These are phyloP conservation scores for Cinnamomum micranthum DNA, from an alignment of 164 flowering plant species.

Conservation along the genomic window DNA sequence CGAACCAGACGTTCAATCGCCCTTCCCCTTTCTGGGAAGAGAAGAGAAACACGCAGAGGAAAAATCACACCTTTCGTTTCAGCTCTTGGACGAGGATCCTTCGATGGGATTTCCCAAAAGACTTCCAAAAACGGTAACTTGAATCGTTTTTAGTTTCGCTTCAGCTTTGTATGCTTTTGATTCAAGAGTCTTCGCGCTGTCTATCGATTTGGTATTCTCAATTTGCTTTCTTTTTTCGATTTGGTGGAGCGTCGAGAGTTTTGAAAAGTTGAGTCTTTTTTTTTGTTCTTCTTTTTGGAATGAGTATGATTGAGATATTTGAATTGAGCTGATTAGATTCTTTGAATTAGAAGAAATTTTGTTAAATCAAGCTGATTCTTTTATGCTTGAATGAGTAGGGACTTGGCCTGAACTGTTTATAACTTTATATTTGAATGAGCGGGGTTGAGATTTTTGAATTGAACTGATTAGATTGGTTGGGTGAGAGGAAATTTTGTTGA, in stretches of 20 bases:
- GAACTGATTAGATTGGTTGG: no score
- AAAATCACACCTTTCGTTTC: not conserved
- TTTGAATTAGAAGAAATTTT: no score
- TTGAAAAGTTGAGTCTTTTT: not conserved
- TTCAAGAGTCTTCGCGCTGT: not conserved
- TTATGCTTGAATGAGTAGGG: no score
- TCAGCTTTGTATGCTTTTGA: not conserved
- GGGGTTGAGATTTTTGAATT: no score
- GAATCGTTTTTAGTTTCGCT: not conserved
- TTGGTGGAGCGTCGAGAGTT: not conserved
- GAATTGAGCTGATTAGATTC: no score
- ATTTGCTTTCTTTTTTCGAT: not conserved
- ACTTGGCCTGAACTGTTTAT: no score
- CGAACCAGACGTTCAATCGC: not conserved
- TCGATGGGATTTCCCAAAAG: not conserved
- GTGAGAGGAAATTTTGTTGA: no score
- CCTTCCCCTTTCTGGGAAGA: not conserved
- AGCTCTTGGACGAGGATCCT: not conserved
- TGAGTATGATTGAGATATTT: not conserved
- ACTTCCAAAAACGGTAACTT: slow-evolving; percentile 2
- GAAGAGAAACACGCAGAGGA: not conserved
- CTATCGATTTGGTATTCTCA: not conserved
- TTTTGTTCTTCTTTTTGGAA: no score
- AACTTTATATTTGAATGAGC: no score
- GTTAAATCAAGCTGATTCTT: no score